Evolutionary conservation across 441 rosid genomes (phyloP).

Genomic region (Breynia disticha): DNA sequence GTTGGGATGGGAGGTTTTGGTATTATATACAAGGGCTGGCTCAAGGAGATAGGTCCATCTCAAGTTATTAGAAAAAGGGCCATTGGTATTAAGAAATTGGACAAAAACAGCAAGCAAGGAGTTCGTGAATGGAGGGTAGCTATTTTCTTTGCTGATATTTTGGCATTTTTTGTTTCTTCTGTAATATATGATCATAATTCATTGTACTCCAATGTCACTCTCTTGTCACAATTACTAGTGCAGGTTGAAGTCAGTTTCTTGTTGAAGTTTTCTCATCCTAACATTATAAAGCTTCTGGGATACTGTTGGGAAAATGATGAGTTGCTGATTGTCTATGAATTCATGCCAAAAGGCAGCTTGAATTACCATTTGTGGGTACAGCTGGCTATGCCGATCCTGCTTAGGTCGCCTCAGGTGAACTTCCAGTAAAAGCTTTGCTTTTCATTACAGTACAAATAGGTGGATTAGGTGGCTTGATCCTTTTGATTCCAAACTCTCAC

Average conservation of each 20-base stretch:
- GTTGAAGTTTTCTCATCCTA: conserved; percentile 68
- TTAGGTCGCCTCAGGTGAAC: conserved; percentile 54
- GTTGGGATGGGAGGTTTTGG: conserved; percentile 88
- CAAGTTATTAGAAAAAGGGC: conserved; percentile 34
- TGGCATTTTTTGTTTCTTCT: conserved; percentile 3
- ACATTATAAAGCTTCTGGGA: conserved; percentile 60
- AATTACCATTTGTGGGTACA: conserved; percentile 77
- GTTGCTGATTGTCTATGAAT: conserved; percentile 58
- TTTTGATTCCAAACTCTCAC: background rate
- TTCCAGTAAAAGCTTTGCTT: no score
- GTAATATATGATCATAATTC: background rate
- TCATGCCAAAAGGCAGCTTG: conserved; percentile 79
- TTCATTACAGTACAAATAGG: background rate
- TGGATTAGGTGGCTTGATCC: background rate
- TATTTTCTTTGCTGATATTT: background rate
- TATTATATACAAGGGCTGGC: conserved; percentile 72
- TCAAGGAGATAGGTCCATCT: conserved; percentile 42
- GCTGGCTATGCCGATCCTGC: conserved; percentile 73
- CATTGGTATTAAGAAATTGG: conserved; percentile 67
- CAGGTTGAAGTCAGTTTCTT: conserved; percentile 68
- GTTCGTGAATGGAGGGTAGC: conserved; percentile 68
- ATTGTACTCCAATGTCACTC: no score
- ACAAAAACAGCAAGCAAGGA: conserved; percentile 66
- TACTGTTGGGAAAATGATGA: conserved; percentile 58
- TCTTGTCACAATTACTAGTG: background rate